phyloP scores from a whole-genome alignment of 2,329 filamentous ascomycete genomes.

The Drechslerella dactyloides region DNA sequence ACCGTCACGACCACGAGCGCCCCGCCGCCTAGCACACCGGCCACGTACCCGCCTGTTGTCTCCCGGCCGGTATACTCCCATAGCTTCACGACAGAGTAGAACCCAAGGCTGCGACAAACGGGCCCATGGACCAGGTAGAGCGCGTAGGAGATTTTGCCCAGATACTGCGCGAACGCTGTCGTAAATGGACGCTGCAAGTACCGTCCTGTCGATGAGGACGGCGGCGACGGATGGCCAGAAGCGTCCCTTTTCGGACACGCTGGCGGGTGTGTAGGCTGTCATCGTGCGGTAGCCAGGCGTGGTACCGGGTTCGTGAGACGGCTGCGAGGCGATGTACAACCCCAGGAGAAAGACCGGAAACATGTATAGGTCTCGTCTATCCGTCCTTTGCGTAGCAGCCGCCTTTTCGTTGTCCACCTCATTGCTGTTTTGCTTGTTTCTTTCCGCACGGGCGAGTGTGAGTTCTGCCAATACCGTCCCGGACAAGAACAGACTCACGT shows the following conservation, averaged over 20 bases:
- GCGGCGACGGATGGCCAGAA: conserved; percentile 56
- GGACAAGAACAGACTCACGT: conserved; percentile 52
- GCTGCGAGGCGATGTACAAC: conserved; percentile 35
- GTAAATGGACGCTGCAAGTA: conserved; percentile 56
- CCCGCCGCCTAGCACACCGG: conserved; percentile 31
- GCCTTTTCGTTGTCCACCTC: background rate
- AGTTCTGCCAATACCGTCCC: conserved; percentile 54
- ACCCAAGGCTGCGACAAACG: conserved; percentile 54
- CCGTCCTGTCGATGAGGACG: conserved; percentile 37
- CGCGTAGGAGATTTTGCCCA: conserved; percentile 55
- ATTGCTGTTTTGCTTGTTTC: background rate
- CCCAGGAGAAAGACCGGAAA: conserved; percentile 31
- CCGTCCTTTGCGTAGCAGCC: background rate
- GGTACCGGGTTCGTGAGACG: conserved; percentile 19
- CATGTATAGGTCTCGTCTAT: conserved; percentile 16
- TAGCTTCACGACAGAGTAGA: conserved; percentile 36
- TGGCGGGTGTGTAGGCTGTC: conserved; percentile 51
- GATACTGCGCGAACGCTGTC: conserved; percentile 54
- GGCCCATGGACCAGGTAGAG: conserved; percentile 56
- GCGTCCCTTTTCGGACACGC: conserved; percentile 50
- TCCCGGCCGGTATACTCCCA: conserved; percentile 34
- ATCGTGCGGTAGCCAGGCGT: conserved; percentile 54
- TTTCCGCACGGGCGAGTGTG: conserved; percentile 42
- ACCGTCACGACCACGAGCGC: conserved; percentile 43
- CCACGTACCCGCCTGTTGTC: conserved; percentile 17